Percentiles rank a stretch among this genome's conserved stretches.
Evolutionary conservation across 139 green algal genomes (phyloP).

Genomic region (Closterium sp.): DNA sequence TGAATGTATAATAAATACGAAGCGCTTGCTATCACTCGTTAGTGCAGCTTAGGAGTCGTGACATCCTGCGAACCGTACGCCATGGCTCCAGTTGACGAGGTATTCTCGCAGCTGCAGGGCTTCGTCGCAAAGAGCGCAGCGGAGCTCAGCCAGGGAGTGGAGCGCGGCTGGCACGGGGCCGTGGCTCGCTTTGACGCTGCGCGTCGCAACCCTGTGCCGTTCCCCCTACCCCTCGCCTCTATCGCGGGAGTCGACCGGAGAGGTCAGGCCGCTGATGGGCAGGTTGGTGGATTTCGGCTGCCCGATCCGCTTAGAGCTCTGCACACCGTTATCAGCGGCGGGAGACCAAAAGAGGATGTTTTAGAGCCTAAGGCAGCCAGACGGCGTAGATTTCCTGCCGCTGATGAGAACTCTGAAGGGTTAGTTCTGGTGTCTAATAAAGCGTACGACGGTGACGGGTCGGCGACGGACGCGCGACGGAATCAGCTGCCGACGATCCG

Average conservation of each 20-base stretch:
- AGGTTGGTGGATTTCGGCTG: background rate
- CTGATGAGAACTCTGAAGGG: background rate
- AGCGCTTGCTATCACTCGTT: background rate
- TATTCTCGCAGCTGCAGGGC: background rate
- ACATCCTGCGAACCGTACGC: background rate
- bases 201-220: background rate
- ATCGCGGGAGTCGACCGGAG: background rate
- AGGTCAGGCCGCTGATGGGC: background rate
- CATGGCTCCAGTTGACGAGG: background rate
- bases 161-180: background rate
- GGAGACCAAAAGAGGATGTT: background rate
- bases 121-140: background rate
- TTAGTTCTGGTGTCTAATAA: background rate
- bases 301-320: background rate
- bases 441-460: background rate
- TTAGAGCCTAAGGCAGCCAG: background rate
- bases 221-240: background rate
- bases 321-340: background rate
- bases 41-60: background rate
- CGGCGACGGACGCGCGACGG: background rate
- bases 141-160: background rate
- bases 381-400: background rate
- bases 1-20: background rate
- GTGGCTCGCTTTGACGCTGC: background rate
- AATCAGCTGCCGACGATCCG: background rate